Evolutionary conservation across 495 filamentous ascomycete genomes (phyloP).

Genomic region (Neurospora sp.): DNA sequence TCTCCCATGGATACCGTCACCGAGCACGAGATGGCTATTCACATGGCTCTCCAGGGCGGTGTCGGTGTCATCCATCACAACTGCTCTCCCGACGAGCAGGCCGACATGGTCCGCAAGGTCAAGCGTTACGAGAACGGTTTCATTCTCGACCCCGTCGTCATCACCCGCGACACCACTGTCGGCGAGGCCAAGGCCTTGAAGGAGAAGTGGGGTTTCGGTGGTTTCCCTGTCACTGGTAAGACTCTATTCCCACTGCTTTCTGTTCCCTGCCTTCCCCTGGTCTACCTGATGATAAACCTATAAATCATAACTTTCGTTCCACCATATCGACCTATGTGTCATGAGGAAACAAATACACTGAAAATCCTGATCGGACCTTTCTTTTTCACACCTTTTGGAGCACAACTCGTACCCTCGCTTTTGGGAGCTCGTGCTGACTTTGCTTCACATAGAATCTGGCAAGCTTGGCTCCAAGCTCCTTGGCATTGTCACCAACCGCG

Average conservation of each 20-base stretch:
- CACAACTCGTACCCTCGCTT: constrained; percentile 3
- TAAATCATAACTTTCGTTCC: constrained; percentile 99
- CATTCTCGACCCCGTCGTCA: constrained; percentile 91
- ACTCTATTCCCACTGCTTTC: constrained; percentile 17
- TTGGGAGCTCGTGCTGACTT: constrained; percentile 20
- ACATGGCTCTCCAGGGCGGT: constrained; percentile 94
- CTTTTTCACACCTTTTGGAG: constrained; percentile 25
- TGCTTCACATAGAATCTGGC: constrained; percentile 60
- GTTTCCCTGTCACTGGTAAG: constrained; percentile 97
- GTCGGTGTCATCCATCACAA: constrained; percentile 99
- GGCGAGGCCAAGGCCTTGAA: constrained; percentile 86
- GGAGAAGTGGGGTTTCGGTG: constrained; percentile 97
- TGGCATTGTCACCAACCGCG: constrained; percentile 93
- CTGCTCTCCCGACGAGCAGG: constrained; percentile 88
- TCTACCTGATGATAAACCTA: constrained; percentile 62
- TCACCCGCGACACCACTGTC: constrained; percentile 78
- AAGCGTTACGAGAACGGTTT: constrained; percentile 99
- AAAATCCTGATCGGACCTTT: constrained; percentile 28
- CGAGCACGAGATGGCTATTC: constrained; percentile 97
- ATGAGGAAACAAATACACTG: constrained; percentile 59
- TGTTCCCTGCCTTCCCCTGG: constrained; percentile 8
- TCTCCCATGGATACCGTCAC: constrained; percentile 99
- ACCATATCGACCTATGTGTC: constrained; percentile 81
- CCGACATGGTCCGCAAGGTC: constrained; percentile 98
- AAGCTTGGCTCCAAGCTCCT: constrained; percentile 88